These are phyloP conservation scores for Murraya paniculata DNA, from an alignment of 345 rosid species.

Conservation along the genomic window DNA sequence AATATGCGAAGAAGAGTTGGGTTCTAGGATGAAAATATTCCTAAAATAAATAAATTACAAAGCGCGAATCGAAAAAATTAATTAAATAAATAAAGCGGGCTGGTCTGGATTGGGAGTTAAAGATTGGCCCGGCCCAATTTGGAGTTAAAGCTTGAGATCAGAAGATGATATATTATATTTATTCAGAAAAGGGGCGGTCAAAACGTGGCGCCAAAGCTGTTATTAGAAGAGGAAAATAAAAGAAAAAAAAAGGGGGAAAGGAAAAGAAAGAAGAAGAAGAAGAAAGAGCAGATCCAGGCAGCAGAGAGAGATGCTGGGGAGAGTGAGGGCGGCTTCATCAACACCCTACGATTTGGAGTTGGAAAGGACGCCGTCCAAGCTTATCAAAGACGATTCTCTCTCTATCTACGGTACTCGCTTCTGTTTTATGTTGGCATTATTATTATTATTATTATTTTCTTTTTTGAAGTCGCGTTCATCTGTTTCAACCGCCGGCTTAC, in stretches of 20 bases:
- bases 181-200: neutral
- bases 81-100: neutral
- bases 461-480: neutral
- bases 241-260: too few relatives aligned
- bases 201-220: constrained; percentile 25
- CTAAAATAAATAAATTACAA: too few relatives aligned
- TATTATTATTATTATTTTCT: neutral
- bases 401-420: constrained; percentile 66
- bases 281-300: neutral
- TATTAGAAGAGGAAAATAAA: too few relatives aligned
- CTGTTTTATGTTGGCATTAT: too few relatives aligned
- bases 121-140: neutral
- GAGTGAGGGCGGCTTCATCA: constrained; percentile 62
- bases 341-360: constrained; percentile 56
- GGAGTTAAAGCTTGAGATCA: neutral
- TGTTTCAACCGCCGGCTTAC: neutral
- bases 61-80: too few relatives aligned
- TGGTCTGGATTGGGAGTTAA: neutral
- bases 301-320: constrained; percentile 58
- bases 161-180: too few relatives aligned
- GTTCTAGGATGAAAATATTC: too few relatives aligned
- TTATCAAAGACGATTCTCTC: constrained; percentile 75
- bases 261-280: neutral
- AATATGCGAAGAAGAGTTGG: too few relatives aligned
- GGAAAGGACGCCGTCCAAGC: constrained; percentile 62